phyloP scores from a whole-genome alignment of 768 basidiomycete genomes.

The Leccinum truebloodii region DNA sequence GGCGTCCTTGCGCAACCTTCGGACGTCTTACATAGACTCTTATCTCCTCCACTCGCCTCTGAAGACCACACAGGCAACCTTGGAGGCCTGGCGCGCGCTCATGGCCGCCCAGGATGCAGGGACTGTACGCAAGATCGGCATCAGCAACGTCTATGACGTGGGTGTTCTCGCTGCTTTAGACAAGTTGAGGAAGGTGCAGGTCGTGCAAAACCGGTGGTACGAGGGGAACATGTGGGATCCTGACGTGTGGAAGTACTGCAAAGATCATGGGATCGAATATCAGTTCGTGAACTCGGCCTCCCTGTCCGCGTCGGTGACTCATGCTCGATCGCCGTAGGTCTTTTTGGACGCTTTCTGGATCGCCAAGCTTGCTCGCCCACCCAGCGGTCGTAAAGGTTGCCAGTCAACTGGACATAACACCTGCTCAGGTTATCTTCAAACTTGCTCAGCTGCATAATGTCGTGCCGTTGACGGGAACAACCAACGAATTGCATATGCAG shows the following conservation, averaged over 20 bases:
- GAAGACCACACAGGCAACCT: conserved; percentile 53
- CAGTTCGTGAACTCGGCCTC: conserved; percentile 47
- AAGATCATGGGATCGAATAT: conserved; percentile 62
- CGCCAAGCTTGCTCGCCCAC: conserved; percentile 59
- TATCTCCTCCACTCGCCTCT: conserved; percentile 81
- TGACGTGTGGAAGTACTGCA: conserved; percentile 65
- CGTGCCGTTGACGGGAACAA: conserved; percentile 77
- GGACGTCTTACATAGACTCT: conserved; percentile 73
- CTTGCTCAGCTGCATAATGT: conserved; percentile 67
- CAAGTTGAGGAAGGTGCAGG: conserved; percentile 57
- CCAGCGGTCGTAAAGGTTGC: conserved; percentile 48
- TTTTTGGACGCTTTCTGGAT: conserved; percentile 87
- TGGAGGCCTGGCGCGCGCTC: conserved; percentile 70
- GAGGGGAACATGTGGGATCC: conserved; percentile 78
- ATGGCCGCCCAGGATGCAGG: conserved; percentile 64
- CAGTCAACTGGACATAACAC: conserved; percentile 49
- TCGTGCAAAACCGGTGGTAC: conserved; percentile 87
- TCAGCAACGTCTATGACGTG: conserved; percentile 78
- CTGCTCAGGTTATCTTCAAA: conserved; percentile 67
- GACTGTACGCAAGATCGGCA: conserved; percentile 62
- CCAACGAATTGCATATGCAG: conserved; percentile 62
- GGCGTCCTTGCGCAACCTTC: conserved; percentile 66
- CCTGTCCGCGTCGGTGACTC: background rate
- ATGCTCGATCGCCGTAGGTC: conserved; percentile 46
- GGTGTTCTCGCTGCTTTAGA: conserved; percentile 52